phyloP scores from a whole-genome alignment of 345 rosid genomes.

The Citrus mangshanensis region DNA sequence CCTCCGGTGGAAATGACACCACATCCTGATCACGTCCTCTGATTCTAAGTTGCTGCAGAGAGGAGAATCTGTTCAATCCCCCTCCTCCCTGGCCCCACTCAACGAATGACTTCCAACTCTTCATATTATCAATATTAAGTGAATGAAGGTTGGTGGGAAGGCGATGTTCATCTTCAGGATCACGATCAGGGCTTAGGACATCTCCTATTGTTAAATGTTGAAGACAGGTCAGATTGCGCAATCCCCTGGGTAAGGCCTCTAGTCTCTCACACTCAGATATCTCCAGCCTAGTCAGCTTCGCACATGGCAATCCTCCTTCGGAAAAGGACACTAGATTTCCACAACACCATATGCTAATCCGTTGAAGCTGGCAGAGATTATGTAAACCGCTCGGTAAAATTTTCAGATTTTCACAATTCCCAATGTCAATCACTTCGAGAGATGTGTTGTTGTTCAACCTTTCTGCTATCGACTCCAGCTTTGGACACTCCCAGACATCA shows the following conservation, averaged over 20 bases:
- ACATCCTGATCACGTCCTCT: background rate
- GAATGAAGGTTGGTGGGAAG: constrained; percentile 3
- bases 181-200: background rate
- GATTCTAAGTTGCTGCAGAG: constrained; percentile 5
- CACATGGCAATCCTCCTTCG: background rate
- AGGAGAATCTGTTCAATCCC: constrained; percentile 25
- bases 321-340: background rate
- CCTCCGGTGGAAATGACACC: constrained; percentile 20
- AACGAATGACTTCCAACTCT: background rate
- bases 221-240: constrained; percentile 10
- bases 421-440: background rate
- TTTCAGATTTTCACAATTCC: background rate
- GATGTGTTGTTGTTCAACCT: background rate
- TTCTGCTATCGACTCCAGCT: background rate
- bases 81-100: constrained; percentile 18
- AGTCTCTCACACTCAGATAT: background rate
- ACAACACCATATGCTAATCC: background rate
- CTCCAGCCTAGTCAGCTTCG: background rate
- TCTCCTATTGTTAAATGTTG: background rate
- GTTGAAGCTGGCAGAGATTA: background rate
- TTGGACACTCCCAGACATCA: background rate
- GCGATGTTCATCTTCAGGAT: background rate
- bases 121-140: background rate
- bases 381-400: background rate
- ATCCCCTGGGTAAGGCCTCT: background rate